Evolutionary conservation across 2,329 filamentous ascomycete genomes (phyloP).

Genomic region (Colletotrichum echinochloae): DNA sequence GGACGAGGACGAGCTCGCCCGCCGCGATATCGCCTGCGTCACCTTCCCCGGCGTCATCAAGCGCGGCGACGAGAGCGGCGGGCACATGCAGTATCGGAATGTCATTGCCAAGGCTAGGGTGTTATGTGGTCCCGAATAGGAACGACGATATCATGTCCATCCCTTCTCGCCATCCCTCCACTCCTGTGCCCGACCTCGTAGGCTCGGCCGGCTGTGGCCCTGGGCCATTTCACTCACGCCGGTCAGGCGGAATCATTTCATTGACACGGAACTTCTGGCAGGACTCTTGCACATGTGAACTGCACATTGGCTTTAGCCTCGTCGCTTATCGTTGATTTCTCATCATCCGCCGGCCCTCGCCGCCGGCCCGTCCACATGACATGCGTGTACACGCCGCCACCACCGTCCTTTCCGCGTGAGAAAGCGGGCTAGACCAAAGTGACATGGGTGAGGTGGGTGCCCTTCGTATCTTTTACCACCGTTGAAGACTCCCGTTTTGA

Average conservation of each 20-base stretch:
- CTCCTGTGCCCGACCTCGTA: neutral
- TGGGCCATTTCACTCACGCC: neutral
- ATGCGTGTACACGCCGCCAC: neutral
- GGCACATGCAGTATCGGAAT: constrained; percentile 70
- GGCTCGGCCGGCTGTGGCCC: neutral
- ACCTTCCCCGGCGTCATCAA: constrained; percentile 75
- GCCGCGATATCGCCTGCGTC: constrained; percentile 69
- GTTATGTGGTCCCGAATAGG: constrained; percentile 65
- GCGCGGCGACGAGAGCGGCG: constrained; percentile 72
- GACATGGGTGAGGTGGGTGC: no score
- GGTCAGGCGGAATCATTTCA: no score
- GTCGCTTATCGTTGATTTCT: neutral
- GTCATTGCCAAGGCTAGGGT: constrained; percentile 76
- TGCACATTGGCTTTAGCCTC: neutral
- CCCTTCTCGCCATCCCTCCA: neutral
- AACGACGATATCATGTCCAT: neutral
- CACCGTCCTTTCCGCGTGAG: neutral
- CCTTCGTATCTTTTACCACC: neutral
- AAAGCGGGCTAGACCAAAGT: neutral
- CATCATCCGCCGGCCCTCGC: neutral
- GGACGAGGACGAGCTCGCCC: constrained; percentile 65
- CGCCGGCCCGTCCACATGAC: constrained; percentile 12
- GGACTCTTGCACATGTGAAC: neutral
- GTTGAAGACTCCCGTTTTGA: neutral
- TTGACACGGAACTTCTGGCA: neutral